Evolutionary conservation across 257 asterid genomes (phyloP), one percentile per base, ranked within the genome.

Genomic region (Thymus mandschuricus): DNA sequence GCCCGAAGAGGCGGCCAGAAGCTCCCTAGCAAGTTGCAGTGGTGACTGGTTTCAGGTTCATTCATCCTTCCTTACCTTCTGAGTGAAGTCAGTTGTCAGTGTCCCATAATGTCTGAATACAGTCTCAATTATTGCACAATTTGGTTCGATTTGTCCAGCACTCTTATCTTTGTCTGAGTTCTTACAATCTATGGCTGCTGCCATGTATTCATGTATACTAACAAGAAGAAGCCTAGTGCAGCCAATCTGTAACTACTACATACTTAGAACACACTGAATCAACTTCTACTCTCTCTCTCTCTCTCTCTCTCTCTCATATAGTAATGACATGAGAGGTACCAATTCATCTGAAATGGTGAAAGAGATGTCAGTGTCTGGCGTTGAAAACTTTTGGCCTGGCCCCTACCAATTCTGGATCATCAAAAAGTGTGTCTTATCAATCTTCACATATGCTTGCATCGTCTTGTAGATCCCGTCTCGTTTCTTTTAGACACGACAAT

Each of bases 1-100:
- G 68, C 78, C 54, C 80, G 15, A 81, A 78, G 34, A 79, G 77
- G 74, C 81, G 45, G 68, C 15, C 76, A 0, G 41, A 41, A 27
- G 15, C 10, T 60, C 34, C 40, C 41, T 38, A 38, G 41, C 41
- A 35, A 35, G 40, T 35, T 1, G 6, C 6, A 5, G 41, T 5
- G 41, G 41, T 38, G 13, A 3, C 59, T 10, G 45, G 6, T 13
- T n/a, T 46, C 45, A 21, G 56, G 61, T 67, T 57, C 74, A 64
- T 52, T 64, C 64, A 60, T 58, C 68, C 8, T 13, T 58, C 68
- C 8, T 13, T 6, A 13, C 12, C 12, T 27, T 1, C 57, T 11
- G 27, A 3, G 66, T 70, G 56, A 49, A 30, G 54, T 70, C 76
- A 64, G 28, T 46, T 60, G 81, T 67, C 75, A 11, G 67, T 70